Percentiles rank a stretch among this genome's conserved stretches.
Evolutionary conservation across 169 alveolate genomes (phyloP).

Genomic region (Eimeria necatrix): DNA sequence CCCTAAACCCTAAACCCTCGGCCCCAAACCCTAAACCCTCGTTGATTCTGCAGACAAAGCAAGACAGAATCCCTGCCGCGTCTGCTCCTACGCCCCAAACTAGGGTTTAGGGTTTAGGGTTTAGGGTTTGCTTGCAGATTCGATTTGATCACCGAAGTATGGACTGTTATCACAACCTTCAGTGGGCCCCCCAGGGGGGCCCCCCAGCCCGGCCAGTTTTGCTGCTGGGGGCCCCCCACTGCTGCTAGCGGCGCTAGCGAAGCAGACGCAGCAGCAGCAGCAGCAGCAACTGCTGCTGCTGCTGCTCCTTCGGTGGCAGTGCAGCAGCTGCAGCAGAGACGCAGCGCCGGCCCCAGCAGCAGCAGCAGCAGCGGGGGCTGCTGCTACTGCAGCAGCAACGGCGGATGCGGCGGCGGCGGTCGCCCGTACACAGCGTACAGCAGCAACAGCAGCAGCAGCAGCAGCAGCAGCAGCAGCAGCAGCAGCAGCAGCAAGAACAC

Average conservation of each 20-base stretch:
- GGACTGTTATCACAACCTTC: constrained; percentile 31
- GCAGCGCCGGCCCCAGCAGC: constrained; percentile 27
- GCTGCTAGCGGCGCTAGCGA: constrained; percentile 44
- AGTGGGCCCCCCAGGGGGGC: constrained; percentile 24
- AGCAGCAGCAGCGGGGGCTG: not conserved
- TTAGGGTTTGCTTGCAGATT: not conserved
- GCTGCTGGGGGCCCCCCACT: constrained; percentile 81
- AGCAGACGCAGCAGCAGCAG: not conserved
- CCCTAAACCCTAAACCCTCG: constrained; percentile 17
- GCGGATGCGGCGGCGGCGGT: constrained; percentile 18
- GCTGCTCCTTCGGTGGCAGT: constrained; percentile 1
- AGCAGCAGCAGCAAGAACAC: constrained; percentile 12
- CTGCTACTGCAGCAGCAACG: constrained; percentile 23
- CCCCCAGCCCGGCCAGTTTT: constrained; percentile 38
- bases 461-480: constrained; percentile 37
- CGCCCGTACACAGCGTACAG: constrained; percentile 16
- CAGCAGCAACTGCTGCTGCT: constrained; percentile 41
- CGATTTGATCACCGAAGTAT: constrained; percentile 9
- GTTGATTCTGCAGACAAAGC: too few relatives aligned
- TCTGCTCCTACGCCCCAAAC: too few relatives aligned
- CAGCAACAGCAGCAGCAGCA: constrained; percentile 33
- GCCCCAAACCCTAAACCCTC: not conserved
- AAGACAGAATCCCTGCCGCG: too few relatives aligned
- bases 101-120: constrained; percentile 10
- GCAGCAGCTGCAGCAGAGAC: not conserved